Evolutionary conservation across 495 filamentous ascomycete species (phyloP), one percentile per base, ranked within the genome.

Genomic region (Penicillium manginii): DNA sequence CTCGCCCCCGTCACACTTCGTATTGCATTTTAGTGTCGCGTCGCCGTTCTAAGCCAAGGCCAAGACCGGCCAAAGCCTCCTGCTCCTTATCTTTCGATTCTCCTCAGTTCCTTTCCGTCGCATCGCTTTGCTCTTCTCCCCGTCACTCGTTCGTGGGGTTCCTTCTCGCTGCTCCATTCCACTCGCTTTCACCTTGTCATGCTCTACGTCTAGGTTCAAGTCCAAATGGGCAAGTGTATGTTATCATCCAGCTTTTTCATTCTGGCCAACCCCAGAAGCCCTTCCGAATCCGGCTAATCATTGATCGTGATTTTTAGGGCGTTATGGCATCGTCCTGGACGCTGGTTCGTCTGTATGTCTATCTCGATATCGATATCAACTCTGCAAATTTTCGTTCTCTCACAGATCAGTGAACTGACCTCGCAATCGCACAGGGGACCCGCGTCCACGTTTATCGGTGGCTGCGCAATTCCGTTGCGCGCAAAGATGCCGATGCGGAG

Each of bases 371-470:
- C 15, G 9, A 48, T 53, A 9, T 10, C 17, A 11, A 17, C 47
- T 42, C 18, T n/a, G n/a, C 21, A 22, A 53, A 31, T 45, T 17
- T 52, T 52, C 33, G n/a, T 21, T 37, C 33, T 37, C 33, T 43
- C 11, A 7, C 2, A n/a, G 15, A 29, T 43, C 39, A n/a, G 35
- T 42, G 21, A 26, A 35, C 57, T 64, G 22, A 64, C 26, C 9
- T 47, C 4, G 10, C 35, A 57, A 40, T 49, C 19, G 43, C 19
- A 19, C 56, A 87, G 84, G 94, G 94, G 65, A 98, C 92, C 64
- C 90, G 96, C 67, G 80, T 97, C 56, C 89, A 98, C 70, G 85
- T 98, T 47, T 98, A 98, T 75, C 82, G 83, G 74, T 98, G 94
- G 93, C 79, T 93, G 60, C 88, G 96, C 63, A 86, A 85, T 59